These are phyloP conservation scores for Aspergillus conjunctus DNA, from an alignment of 495 filamentous ascomycete genomes.

Conservation along the genomic window DNA sequence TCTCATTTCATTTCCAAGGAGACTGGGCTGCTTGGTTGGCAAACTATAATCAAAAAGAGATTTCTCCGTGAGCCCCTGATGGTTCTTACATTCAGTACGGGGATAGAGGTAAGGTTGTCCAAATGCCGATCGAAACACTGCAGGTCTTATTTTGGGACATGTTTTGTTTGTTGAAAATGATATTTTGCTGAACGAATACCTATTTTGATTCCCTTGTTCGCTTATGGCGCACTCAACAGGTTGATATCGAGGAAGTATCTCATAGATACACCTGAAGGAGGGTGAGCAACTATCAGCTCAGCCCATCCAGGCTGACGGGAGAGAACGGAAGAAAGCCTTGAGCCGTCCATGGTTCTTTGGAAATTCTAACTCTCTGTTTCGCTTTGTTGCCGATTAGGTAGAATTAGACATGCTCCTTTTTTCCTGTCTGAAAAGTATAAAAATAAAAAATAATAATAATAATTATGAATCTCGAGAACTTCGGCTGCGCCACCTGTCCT, in stretches of 20 bases:
- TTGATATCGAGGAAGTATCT: background rate
- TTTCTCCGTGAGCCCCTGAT: background rate
- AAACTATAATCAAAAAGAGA: background rate
- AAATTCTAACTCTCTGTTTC: slow-evolving; percentile 13
- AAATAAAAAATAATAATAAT: slow-evolving; percentile 2
- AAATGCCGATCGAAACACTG: slow-evolving; percentile 8
- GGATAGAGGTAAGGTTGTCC: slow-evolving; percentile 2
- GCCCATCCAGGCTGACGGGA: slow-evolving; percentile 11
- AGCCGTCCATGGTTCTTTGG: slow-evolving; percentile 12
- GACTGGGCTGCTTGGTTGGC: slow-evolving; percentile 2
- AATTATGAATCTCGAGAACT: slow-evolving; percentile 1
- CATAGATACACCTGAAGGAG: background rate
- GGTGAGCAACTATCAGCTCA: background rate
- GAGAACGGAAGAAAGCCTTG: slow-evolving; percentile 20
- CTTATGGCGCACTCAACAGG: slow-evolving; percentile 2
- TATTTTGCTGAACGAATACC: background rate
- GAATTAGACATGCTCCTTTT: background rate
- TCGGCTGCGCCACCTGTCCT: slow-evolving; percentile 26
- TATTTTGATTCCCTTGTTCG: background rate
- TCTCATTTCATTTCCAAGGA: slow-evolving; percentile 5
- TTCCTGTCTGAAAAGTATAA: background rate
- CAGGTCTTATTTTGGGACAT: slow-evolving; percentile 4
- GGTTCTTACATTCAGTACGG: slow-evolving; percentile 5
- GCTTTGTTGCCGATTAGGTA: background rate
- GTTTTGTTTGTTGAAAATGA: background rate